A percentile compares a stretch with the other conserved stretches of the same genome.
Conservation (phyloP, 495 filamentous ascomycete genomes). For the Hypoxylon lienhwacheense region DNA sequence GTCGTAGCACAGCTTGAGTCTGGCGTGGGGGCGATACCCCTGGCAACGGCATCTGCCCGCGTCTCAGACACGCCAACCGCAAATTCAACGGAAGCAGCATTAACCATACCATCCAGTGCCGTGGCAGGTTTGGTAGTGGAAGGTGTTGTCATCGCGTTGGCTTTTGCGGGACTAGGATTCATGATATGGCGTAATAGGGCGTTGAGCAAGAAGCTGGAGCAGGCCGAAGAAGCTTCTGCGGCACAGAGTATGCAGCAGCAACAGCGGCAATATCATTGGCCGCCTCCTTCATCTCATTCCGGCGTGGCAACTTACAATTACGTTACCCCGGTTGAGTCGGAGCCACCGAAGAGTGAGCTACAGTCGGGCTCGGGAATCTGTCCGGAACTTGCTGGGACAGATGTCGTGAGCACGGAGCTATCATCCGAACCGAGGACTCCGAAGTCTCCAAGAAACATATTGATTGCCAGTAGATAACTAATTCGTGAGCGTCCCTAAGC, state of each 20-base stretch:
- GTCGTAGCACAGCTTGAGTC: constrained; percentile 27
- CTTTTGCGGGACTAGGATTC: constrained; percentile 9
- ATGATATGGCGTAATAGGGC: constrained; percentile 19
- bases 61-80: neutral
- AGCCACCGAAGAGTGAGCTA: constrained; percentile 12
- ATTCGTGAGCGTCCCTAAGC: neutral
- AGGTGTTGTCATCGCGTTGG: constrained; percentile 4
- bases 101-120: constrained; percentile 8
- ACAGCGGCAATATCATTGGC: constrained; percentile 21
- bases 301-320: constrained; percentile 4
- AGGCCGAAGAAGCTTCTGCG: constrained; percentile 7
- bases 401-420: constrained; percentile 7
- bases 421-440: constrained; percentile 12
- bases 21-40: constrained; percentile 9
- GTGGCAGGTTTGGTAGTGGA: constrained; percentile 20
- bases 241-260: constrained; percentile 7
- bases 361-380: constrained; percentile 2
- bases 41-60: constrained; percentile 6
- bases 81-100: neutral
- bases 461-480: neutral
- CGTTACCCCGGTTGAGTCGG: constrained; percentile 1
- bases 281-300: constrained; percentile 7
- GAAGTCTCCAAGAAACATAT: neutral
- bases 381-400: constrained; percentile 12
- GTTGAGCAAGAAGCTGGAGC: constrained; percentile 10